phyloP scores from a whole-genome alignment of 2,329 filamentous ascomycete genomes.

The Fusarium stilboides region DNA sequence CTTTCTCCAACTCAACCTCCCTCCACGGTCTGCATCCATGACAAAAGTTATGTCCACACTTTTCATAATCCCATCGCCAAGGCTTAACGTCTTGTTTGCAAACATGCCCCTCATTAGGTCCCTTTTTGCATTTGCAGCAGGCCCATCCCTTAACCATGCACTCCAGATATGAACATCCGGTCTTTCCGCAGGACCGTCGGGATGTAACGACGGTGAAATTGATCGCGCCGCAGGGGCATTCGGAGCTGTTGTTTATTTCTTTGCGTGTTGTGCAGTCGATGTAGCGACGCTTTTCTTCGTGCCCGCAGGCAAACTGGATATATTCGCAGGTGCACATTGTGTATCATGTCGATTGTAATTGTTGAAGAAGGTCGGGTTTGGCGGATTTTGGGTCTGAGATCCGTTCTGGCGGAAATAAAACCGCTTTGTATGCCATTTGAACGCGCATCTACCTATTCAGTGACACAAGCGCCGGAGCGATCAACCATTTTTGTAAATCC shows the following conservation, averaged over 20 bases:
- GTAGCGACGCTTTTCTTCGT: slow-evolving; percentile 41
- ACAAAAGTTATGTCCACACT: slow-evolving; percentile 35
- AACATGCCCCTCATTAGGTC: slow-evolving; percentile 30
- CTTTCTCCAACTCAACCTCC: background rate
- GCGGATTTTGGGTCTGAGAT: background rate
- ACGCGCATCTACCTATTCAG: slow-evolving; percentile 14
- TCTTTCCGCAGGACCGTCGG: slow-evolving; percentile 13
- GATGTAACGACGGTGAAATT: slow-evolving; percentile 28
- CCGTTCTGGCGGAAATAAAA: background rate
- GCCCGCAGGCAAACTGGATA: slow-evolving; percentile 35
- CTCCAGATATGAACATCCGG: slow-evolving; percentile 32
- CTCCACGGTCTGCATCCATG: slow-evolving; percentile 29
- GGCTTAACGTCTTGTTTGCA: slow-evolving; percentile 37
- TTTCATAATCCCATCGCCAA: slow-evolving; percentile 30
- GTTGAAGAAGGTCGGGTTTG: too few relatives aligned
- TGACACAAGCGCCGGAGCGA: slow-evolving; percentile 26
- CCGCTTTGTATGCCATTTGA: background rate
- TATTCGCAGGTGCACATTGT: slow-evolving; percentile 45
- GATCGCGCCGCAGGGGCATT: slow-evolving; percentile 37
- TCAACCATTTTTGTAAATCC: slow-evolving; percentile 8
- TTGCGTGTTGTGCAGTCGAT: slow-evolving; percentile 34
- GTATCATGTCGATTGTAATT: slow-evolving; percentile 22
- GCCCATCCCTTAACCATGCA: slow-evolving; percentile 39
- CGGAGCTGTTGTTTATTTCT: slow-evolving; percentile 35
- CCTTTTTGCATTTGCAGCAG: slow-evolving; percentile 43